These are phyloP conservation scores for Spathaspora passalidarum DNA, from an alignment of 805 yeast genomes.

Conservation along the genomic window DNA sequence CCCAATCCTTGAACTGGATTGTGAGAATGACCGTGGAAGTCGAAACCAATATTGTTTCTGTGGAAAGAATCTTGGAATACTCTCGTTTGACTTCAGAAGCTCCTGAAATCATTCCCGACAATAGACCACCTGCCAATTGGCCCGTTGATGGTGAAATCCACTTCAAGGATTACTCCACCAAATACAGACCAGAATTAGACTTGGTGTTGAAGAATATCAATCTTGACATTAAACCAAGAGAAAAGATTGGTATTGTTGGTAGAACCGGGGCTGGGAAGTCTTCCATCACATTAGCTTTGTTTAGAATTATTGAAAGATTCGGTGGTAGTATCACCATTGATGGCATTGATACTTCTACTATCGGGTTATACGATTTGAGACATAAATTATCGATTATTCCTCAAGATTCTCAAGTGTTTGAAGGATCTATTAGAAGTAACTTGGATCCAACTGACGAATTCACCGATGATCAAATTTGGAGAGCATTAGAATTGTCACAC, in stretches of 20 bases:
- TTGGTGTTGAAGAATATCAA: constrained; percentile 39
- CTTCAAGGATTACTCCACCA: constrained; percentile 38
- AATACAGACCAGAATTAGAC: constrained; percentile 44
- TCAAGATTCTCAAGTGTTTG: constrained; percentile 45
- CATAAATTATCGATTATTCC: constrained; percentile 42
- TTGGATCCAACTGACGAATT: constrained; percentile 38
- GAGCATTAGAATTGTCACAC: constrained; percentile 41
- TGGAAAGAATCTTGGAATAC: constrained; percentile 91
- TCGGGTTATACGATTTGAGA: constrained; percentile 44
- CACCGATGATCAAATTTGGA: constrained; percentile 39
- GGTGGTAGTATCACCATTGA: constrained; percentile 38
- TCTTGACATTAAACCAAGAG: constrained; percentile 33
- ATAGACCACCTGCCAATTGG: constrained; percentile 54
- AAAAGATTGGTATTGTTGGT: constrained; percentile 45
- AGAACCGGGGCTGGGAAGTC: constrained; percentile 48
- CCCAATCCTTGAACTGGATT: constrained; percentile 94
- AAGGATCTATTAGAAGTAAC: constrained; percentile 39
- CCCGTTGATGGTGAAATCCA: constrained; percentile 36
- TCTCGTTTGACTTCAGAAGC: constrained; percentile 83
- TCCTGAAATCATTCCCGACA: constrained; percentile 58
- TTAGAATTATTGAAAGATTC: constrained; percentile 41
- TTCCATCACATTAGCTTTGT: constrained; percentile 41
- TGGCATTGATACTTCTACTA: constrained; percentile 26
- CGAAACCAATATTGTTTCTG: constrained; percentile 94
- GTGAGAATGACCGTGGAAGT: constrained; percentile 99